Percentiles rank a stretch among this genome's conserved stretches.
These are phyloP conservation scores for Jaenimonas drosophilae DNA, from an alignment of 208 protist genomes.

Conservation along the genomic window DNA sequence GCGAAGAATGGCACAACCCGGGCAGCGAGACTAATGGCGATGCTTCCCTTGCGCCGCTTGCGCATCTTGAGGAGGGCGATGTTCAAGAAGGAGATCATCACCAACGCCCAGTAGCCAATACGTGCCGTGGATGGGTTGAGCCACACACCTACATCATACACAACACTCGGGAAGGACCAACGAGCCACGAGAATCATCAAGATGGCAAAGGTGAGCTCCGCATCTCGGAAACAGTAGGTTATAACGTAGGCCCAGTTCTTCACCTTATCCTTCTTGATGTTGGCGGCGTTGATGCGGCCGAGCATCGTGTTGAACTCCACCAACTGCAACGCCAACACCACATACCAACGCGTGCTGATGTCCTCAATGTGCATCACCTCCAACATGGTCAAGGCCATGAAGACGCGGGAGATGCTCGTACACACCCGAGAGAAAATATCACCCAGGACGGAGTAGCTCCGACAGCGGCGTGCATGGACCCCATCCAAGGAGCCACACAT, in stretches of 20 bases:
- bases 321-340: conserved; percentile 61
- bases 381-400: conserved; percentile 73
- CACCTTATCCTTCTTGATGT: conserved; percentile 61
- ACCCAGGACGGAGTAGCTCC: conserved; percentile 70
- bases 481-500: conserved; percentile 69
- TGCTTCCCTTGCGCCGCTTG: conserved; percentile 46
- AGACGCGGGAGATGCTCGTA: conserved; percentile 62
- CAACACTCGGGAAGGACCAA: conserved; percentile 25
- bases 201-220: conserved; percentile 66
- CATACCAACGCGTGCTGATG: conserved; percentile 63
- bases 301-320: conserved; percentile 82
- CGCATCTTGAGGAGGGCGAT: conserved; percentile 57
- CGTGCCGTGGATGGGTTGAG: conserved; percentile 14
- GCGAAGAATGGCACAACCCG: conserved; percentile 74
- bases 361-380: conserved; percentile 58
- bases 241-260: conserved; percentile 69
- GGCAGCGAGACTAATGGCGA: conserved; percentile 45
- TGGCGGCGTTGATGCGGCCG: conserved; percentile 72
- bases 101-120: conserved; percentile 29
- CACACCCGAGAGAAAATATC: conserved; percentile 84
- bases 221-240: conserved; percentile 75
- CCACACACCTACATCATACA: conserved; percentile 6
- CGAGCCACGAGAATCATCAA: conserved; percentile 45
- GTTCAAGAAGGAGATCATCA: conserved; percentile 54
- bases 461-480: conserved; percentile 69